Base-by-base conservation (phyloP, 2,329 filamentous ascomycete genomes). In the Cladophialophora bantiana region DNA sequence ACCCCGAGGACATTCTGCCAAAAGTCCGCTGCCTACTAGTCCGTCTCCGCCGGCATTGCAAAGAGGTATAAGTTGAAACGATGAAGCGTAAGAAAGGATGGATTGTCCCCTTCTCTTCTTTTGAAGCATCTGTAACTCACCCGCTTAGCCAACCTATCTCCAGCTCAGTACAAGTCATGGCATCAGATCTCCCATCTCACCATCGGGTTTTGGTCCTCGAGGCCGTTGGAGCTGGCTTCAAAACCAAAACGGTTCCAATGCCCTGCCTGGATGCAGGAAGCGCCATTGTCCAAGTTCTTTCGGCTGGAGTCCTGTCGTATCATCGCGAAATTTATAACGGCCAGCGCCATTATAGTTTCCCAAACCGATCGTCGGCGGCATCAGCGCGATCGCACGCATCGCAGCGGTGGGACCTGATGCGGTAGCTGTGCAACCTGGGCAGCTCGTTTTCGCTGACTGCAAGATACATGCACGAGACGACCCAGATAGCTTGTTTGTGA, bases 281-380 rank as follows among this genome's bases (percentile, higher is more conserved):
- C 20, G 81, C 77, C 7, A 67, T 84, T 7, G 73, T 84, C 36
- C 76, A 74, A 3, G 73, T 84, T 55, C 68, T 79, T 7, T 74
- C 74, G 0, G 75, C 80, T 2, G 70, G 69, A 2, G 73, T 83
- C 2, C 65, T 83, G 12, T 77, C 79, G 7, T 84, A 84, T 72
- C 71, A 73, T 12, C 68, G 75, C 34, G 78, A 70, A 7, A 64
- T 84, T 56, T 80, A 81, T 74, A 75, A 76, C 52, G 80, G 80
- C 26, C 72, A 66, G 1, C 77, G 77, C 9, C 62, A 60, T 4
- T 75, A 75, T 53, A 63, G 71, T 0, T 78, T 53, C 77, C 79
- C 1, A 75, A 72, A 0, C 81, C 80, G 0, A 59, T 81, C 12
- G 73, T 78, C 1, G 71, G 73, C 1, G 80, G 80, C n/a, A 58